phyloP scores from a whole-genome alignment of 164 flowering plant species.

The Chloranthus sessilifolius region DNA sequence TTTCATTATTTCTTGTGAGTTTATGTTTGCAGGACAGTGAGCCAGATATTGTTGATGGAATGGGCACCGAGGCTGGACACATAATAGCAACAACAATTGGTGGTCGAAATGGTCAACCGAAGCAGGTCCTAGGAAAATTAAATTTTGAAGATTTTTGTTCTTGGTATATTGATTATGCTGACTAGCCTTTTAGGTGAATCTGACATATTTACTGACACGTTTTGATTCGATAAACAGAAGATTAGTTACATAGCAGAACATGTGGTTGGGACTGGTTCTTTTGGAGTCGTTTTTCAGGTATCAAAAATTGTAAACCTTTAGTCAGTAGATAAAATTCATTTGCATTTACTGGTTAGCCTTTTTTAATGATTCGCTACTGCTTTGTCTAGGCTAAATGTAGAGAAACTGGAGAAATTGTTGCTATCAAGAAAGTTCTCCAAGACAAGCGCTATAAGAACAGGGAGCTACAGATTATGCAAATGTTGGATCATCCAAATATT shows the following conservation, averaged over 20 bases:
- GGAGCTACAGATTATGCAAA: slow-evolving; percentile 94
- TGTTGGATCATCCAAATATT: slow-evolving; percentile 93
- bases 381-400: slow-evolving; percentile 80
- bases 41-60: slow-evolving; percentile 82
- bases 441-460: slow-evolving; percentile 97
- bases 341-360: background rate
- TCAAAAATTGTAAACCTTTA: slow-evolving; percentile 6
- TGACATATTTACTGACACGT: background rate
- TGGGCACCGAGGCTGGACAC: slow-evolving; percentile 87
- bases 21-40: slow-evolving; percentile 92
- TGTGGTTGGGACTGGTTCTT: slow-evolving; percentile 96
- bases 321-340: background rate
- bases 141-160: background rate
- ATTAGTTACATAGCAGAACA: slow-evolving; percentile 88
- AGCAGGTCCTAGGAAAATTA: slow-evolving; percentile 48
- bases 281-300: slow-evolving; percentile 94
- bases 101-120: slow-evolving; percentile 82
- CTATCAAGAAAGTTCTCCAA: slow-evolving; percentile 95
- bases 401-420: slow-evolving; percentile 94
- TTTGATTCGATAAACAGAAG: slow-evolving; percentile 35
- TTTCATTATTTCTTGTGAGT: slow-evolving; percentile 1
- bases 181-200: slow-evolving; percentile 6
- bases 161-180: slow-evolving; percentile 3
- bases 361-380: slow-evolving; percentile 7
- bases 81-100: slow-evolving; percentile 75